Conservation (phyloP, 2,329 filamentous ascomycete genomes). For the Ophiocordyceps camponoti-saundersi region DNA sequence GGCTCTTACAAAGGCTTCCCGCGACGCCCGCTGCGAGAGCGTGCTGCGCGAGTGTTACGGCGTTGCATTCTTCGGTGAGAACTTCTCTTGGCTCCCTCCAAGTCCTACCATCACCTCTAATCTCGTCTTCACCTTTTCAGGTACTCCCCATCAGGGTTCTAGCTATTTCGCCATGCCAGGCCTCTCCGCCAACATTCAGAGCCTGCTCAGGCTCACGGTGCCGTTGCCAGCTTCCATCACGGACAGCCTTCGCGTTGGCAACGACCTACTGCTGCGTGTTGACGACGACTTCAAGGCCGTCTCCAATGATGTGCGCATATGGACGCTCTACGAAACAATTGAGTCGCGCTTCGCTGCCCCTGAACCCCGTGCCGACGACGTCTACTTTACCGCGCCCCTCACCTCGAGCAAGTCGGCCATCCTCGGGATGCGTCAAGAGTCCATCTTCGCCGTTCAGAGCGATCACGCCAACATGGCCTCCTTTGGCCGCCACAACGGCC, state of each 20-base stretch:
- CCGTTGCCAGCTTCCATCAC: slow-evolving; percentile 33
- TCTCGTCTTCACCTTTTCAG: slow-evolving; percentile 10
- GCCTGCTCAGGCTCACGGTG: slow-evolving; percentile 30
- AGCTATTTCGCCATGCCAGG: slow-evolving; percentile 43
- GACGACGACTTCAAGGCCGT: slow-evolving; percentile 39
- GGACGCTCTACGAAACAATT: slow-evolving; percentile 46
- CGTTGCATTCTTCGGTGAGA: slow-evolving; percentile 38
- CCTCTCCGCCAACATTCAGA: slow-evolving; percentile 35
- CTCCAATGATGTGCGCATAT: slow-evolving; percentile 39
- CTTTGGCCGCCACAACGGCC: slow-evolving; percentile 30
- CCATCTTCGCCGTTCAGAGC: slow-evolving; percentile 34
- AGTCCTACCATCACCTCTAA: background rate
- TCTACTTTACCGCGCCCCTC: slow-evolving; percentile 42
- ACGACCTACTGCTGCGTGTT: slow-evolving; percentile 26
- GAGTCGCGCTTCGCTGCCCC: slow-evolving; percentile 31
- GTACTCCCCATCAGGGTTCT: slow-evolving; percentile 44
- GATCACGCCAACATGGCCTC: slow-evolving; percentile 38
- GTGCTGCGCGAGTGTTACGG: slow-evolving; percentile 41
- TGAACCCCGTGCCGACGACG: slow-evolving; percentile 14
- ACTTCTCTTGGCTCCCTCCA: background rate
- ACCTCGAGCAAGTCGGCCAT: slow-evolving; percentile 39
- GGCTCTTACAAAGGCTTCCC: slow-evolving; percentile 30
- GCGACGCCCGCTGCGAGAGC: slow-evolving; percentile 18
- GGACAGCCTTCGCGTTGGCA: slow-evolving; percentile 31
- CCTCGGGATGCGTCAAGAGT: slow-evolving; percentile 31